phyloP scores from a whole-genome alignment of 1,139 yeast genomes.

The Candida tropicalis region DNA sequence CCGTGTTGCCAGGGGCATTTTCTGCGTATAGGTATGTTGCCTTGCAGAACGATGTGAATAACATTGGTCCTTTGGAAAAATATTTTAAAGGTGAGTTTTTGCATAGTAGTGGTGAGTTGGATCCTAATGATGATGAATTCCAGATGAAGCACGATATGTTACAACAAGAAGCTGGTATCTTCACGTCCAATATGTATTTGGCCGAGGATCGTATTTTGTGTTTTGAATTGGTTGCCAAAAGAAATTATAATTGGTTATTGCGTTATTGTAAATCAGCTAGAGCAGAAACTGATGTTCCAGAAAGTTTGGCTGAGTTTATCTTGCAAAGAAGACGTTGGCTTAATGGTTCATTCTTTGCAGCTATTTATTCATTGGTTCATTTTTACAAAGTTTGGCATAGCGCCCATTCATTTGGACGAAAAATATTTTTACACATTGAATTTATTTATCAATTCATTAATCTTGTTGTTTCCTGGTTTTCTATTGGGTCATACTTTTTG shows the following conservation, averaged over 20 bases:
- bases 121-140: slow-evolving; percentile 50
- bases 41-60: slow-evolving; percentile 44
- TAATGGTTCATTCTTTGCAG: slow-evolving; percentile 54
- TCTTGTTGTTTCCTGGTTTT: slow-evolving; percentile 71
- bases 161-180: slow-evolving; percentile 51
- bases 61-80: slow-evolving; percentile 49
- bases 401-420: slow-evolving; percentile 44
- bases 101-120: slow-evolving; percentile 48
- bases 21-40: slow-evolving; percentile 48
- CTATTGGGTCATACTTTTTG: slow-evolving; percentile 76
- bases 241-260: slow-evolving; percentile 47
- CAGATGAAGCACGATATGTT: slow-evolving; percentile 40
- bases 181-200: slow-evolving; percentile 53
- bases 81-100: slow-evolving; percentile 53
- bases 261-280: slow-evolving; percentile 49
- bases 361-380: slow-evolving; percentile 48
- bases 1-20: slow-evolving; percentile 52
- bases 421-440: slow-evolving; percentile 45
- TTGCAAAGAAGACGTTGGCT: slow-evolving; percentile 55
- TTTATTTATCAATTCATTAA: slow-evolving; percentile 47
- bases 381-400: slow-evolving; percentile 48
- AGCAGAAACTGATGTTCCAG: slow-evolving; percentile 56
- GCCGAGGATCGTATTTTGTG: slow-evolving; percentile 55
- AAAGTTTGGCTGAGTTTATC: slow-evolving; percentile 46
- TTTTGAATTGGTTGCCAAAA: slow-evolving; percentile 51